A percentile compares a stretch with the other conserved stretches of the same genome.
Conservation (phyloP, 805 yeast species). For the Monosporozyma siamensis region DNA sequence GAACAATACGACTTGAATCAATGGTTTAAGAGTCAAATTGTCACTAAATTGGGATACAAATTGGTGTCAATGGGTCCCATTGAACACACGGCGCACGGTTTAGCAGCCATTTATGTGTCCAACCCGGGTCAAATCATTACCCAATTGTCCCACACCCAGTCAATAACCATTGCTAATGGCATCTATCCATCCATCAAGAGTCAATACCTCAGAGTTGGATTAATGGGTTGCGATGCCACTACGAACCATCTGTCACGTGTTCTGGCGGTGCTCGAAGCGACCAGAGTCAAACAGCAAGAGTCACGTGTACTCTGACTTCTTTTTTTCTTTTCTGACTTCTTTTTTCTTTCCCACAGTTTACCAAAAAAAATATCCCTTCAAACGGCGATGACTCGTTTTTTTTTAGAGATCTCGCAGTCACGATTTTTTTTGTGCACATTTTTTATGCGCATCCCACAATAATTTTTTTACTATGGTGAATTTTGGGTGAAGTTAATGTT, state of each 20-base stretch:
- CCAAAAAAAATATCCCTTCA: no score
- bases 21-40: slow-evolving; percentile 50
- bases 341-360: not conserved
- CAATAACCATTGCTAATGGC: slow-evolving; percentile 79
- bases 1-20: slow-evolving; percentile 54
- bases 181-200: slow-evolving; percentile 71
- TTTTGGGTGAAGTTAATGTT: no score
- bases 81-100: slow-evolving; percentile 64
- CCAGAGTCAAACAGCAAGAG: not conserved
- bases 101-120: slow-evolving; percentile 70
- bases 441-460: no score
- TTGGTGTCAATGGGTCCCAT: slow-evolving; percentile 41
- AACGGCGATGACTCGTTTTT: no score
- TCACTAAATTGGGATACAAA: slow-evolving; percentile 51
- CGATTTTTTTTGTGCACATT: no score
- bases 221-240: slow-evolving; percentile 81
- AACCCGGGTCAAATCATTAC: slow-evolving; percentile 60
- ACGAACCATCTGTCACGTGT: slow-evolving; percentile 41
- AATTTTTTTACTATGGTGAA: no score
- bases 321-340: not conserved
- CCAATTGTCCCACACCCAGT: slow-evolving; percentile 44
- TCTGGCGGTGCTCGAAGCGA: slow-evolving; percentile 18
- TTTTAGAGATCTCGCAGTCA: no score
- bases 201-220: slow-evolving; percentile 88
- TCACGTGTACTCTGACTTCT: no score